Conservation (phyloP, 331 rosid species). For the Phaseolus coccineus region DNA sequence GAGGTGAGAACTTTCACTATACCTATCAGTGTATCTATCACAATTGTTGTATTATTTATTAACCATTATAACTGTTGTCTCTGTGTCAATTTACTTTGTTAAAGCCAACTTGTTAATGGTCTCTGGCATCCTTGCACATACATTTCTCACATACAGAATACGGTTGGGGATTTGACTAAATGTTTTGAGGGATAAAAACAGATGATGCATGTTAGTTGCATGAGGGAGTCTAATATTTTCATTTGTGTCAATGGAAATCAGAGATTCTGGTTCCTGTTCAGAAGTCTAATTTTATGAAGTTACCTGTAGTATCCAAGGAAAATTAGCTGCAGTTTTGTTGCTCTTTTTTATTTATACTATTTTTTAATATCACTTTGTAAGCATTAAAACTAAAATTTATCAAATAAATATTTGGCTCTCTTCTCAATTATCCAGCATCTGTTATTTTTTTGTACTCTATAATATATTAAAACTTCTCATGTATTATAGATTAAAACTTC, state of each 20-base stretch:
- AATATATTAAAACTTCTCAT: neutral
- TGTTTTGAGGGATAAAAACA: conserved; percentile 16
- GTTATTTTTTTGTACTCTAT: neutral
- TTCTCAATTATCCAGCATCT: conserved; percentile 5
- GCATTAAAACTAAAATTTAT: neutral
- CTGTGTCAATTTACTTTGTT: conserved; percentile 27
- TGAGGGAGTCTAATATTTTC: conserved; percentile 17
- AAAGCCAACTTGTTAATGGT: conserved; percentile 28
- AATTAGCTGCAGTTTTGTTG: neutral
- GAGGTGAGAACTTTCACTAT: conserved; percentile 71
- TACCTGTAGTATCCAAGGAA: conserved; percentile 8
- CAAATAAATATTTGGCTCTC: conserved; percentile 18
- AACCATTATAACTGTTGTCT: conserved; percentile 22
- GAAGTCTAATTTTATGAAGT: conserved; percentile 15
- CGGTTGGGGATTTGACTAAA: conserved; percentile 4
- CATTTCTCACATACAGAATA: conserved; percentile 11
- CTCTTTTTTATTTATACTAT: neutral
- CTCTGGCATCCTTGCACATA: conserved; percentile 33
- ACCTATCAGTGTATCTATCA: conserved; percentile 31
- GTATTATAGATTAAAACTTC: neutral
- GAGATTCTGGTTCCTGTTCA: conserved; percentile 26
- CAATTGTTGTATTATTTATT: neutral
- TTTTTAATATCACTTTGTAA: neutral
- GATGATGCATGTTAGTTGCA: conserved; percentile 28
- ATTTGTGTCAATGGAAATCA: conserved; percentile 28